Percentiles rank a stretch among this genome's conserved stretches.
phyloP scores from a whole-genome alignment of 805 yeast genomes.

The Candida dendrica region DNA sequence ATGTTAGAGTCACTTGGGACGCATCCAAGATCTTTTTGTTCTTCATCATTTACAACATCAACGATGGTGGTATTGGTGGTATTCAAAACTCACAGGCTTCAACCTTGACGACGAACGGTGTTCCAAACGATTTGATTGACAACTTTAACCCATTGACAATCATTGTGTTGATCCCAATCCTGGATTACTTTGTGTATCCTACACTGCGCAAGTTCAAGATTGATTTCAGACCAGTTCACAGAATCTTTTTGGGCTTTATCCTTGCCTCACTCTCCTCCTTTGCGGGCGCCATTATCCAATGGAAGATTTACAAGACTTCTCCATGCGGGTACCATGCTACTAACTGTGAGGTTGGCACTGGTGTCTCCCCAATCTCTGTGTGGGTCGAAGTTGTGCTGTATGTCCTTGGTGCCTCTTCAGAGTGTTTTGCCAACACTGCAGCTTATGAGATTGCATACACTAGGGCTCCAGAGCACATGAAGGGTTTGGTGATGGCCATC shows the following conservation, averaged over 20 bases:
- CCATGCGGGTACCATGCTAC: slow-evolving; percentile 66
- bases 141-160: slow-evolving; percentile 71
- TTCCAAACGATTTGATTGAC: slow-evolving; percentile 76
- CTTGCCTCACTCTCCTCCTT: slow-evolving; percentile 37
- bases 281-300: slow-evolving; percentile 55
- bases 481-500: slow-evolving; percentile 36
- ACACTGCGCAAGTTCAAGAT: slow-evolving; percentile 37
- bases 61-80: slow-evolving; percentile 55
- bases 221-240: slow-evolving; percentile 62
- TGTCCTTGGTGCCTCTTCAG: slow-evolving; percentile 65
- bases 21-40: slow-evolving; percentile 71
- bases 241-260: slow-evolving; percentile 65
- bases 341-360: slow-evolving; percentile 33
- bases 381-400: slow-evolving; percentile 64
- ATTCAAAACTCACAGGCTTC: slow-evolving; percentile 47
- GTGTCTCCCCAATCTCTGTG: slow-evolving; percentile 42
- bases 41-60: slow-evolving; percentile 71
- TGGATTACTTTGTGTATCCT: slow-evolving; percentile 55
- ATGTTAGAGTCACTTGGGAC: slow-evolving; percentile 53
- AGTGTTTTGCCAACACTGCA: slow-evolving; percentile 73
- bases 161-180: slow-evolving; percentile 70
- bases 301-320: slow-evolving; percentile 58
- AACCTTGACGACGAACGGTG: slow-evolving; percentile 64
- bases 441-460: slow-evolving; percentile 83
- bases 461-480: slow-evolving; percentile 61